Evolutionary conservation across 108 stramenopile genomes (phyloP), one percentile per base, ranked within the genome.

Genomic region (Skeletonema tropicum): DNA sequence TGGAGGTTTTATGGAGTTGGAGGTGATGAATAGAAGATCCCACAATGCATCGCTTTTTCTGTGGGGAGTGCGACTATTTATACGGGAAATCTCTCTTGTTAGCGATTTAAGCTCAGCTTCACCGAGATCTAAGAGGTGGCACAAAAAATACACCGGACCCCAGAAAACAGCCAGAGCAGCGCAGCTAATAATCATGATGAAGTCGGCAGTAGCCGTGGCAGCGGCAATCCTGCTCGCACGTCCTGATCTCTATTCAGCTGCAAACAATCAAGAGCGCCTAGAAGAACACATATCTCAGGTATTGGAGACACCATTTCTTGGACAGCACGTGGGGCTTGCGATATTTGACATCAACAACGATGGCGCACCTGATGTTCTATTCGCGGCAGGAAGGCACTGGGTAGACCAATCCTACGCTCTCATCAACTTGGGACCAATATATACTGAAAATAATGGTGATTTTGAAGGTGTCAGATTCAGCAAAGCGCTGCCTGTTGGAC

Each of bases 391-490:
- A 19, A 5, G 69, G 4, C 69, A 70, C 29, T 70, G 69, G 69
- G 32, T 70, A 35, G 69, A 70, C 23, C 69, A 70, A 59, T 70
- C 69, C 13, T 70, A 70, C 26, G 69, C 69, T 8, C 25, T 70
- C 25, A 39, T 70, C 2, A 70, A 70, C 57, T 58, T 70, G 15
- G 69, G 69, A 6, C 69, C 57, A 12, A 35, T 35, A 17, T 58
- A 25, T 36, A 26, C 35, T 13, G 29, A 1, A 33, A 25, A 30
- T 17, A 25, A 30, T 17, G 33, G 26, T 0, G 57, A 25, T 19
- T 70, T 58, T 21, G 57, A 58, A 39, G 69, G 69, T 6, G 32
- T 70, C 0, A 8, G 32, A 38, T 70, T 70, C 57, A 57, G 52
- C 17, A 15, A 32, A n/a, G 69, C 69, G 13, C 26, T 70, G 69